phyloP scores from a whole-genome alignment of 257 asterid species.

The Solanum commersonii region DNA sequence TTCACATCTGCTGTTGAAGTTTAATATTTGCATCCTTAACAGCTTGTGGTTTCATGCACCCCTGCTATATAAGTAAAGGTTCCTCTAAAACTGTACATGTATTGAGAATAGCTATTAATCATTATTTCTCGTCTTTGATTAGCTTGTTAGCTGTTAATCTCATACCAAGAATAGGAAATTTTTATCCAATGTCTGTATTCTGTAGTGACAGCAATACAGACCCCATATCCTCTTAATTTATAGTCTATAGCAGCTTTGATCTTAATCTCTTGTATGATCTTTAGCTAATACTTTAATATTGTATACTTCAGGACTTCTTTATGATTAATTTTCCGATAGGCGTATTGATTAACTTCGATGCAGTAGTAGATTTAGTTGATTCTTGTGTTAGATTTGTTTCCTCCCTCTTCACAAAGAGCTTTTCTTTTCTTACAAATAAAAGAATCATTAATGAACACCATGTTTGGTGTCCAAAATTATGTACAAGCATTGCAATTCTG shows the following conservation, averaged over 20 bases:
- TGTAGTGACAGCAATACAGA: background rate
- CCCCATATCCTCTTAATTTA: background rate
- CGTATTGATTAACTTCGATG: background rate
- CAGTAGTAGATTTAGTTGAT: background rate
- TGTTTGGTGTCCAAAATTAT: background rate
- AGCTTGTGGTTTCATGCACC: background rate
- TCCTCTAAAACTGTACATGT: background rate
- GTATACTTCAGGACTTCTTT: background rate
- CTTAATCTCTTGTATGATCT: background rate
- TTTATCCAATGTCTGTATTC: background rate
- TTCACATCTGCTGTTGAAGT: background rate
- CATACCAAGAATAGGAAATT: background rate
- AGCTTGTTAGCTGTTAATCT: background rate
- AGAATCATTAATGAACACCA: background rate
- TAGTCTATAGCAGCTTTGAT: background rate
- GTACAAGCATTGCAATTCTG: background rate
- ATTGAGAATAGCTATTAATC: background rate
- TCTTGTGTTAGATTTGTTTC: background rate
- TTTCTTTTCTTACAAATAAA: background rate
- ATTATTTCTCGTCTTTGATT: background rate
- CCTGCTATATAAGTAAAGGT: background rate
- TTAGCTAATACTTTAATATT: background rate
- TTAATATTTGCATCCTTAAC: background rate
- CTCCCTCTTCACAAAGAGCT: background rate
- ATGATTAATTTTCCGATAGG: background rate